Base-by-base conservation (phyloP, 192 early-diverging fungal species). In the Helicostylum pulchrum region DNA sequence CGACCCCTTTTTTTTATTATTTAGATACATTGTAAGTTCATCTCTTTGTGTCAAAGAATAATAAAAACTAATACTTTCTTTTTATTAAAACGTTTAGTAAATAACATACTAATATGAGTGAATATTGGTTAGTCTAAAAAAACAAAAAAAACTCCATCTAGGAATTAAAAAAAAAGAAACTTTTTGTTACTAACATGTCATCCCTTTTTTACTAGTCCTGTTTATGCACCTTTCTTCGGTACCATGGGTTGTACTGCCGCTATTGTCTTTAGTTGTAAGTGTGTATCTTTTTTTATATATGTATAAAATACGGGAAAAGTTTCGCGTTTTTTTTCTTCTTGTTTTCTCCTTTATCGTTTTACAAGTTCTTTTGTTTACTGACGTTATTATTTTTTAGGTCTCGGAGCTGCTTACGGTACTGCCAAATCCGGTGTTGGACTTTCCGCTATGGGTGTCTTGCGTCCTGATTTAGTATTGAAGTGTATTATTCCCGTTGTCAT, bases 381-480 rank as follows among this genome's bases (percentile, higher is more conserved):
- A 4, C 34, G 10, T 51, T 46, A 45, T 19, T 19, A 32, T n/a
- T 36, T n/a, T 36, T 43, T 62, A 90, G 91, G 91, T 61, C 82
- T 95, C 32, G 97, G 97, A 39, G 97, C 97, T 50, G 96, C 94
- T 52, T 99, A 97, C 75, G 97, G 97, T 23, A 99, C 97, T 32
- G 92, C 93, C 52, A 97, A 95, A 80, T 89, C 95, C 53, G 97
- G 96, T 39, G 88, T 99, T 46, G 95, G 96, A 68, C 94, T 99
- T 74, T 83, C 95, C 34, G 92, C 91, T 48, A 92, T 94, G 63
- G 96, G 96, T 75, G 89, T 95, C 10, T 92, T 99, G 77, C 83
- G 89, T 44, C 97, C 97, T 69, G 88, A 94, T 36, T 83, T 98
- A 21, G 87, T 91, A 65, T 89, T 92, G 90, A 89, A 90, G 72